Evolutionary conservation across 2,329 filamentous ascomycete genomes (phyloP).

Genomic region (Aciculosporium take): DNA sequence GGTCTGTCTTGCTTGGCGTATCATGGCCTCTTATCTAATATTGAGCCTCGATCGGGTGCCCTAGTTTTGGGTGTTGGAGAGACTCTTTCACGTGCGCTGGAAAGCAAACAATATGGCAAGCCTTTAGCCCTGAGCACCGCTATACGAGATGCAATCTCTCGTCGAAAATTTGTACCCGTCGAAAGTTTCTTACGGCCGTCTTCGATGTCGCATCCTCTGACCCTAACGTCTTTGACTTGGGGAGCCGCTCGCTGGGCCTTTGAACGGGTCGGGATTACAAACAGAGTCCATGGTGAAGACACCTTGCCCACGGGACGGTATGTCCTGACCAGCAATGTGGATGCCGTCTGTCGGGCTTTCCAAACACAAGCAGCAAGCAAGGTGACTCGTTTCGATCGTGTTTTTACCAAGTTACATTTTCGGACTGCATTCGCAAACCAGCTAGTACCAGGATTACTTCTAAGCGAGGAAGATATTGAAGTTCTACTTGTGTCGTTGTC

Average conservation of each 20-base stretch:
- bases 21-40: constrained; percentile 38
- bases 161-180: constrained; percentile 55
- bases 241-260: constrained; percentile 62
- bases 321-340: constrained; percentile 50
- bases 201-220: constrained; percentile 57
- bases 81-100: constrained; percentile 54
- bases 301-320: constrained; percentile 46
- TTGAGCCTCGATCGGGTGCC: constrained; percentile 27
- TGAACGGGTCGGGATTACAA: constrained; percentile 50
- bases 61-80: constrained; percentile 43
- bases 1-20: constrained; percentile 56
- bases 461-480: constrained; percentile 53
- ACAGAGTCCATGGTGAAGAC: constrained; percentile 32
- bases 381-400: constrained; percentile 45
- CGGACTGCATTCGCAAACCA: constrained; percentile 39
- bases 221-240: constrained; percentile 58
- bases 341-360: constrained; percentile 43
- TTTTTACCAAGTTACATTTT: constrained; percentile 55
- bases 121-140: constrained; percentile 71
- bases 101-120: constrained; percentile 63
- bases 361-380: constrained; percentile 27
- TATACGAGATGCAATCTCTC: constrained; percentile 56
- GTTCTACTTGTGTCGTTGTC: constrained; percentile 56
- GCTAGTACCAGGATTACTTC: constrained; percentile 30
- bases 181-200: constrained; percentile 50